Conservation (phyloP, 306 rosid genomes). For the Dryas alaskensis region DNA sequence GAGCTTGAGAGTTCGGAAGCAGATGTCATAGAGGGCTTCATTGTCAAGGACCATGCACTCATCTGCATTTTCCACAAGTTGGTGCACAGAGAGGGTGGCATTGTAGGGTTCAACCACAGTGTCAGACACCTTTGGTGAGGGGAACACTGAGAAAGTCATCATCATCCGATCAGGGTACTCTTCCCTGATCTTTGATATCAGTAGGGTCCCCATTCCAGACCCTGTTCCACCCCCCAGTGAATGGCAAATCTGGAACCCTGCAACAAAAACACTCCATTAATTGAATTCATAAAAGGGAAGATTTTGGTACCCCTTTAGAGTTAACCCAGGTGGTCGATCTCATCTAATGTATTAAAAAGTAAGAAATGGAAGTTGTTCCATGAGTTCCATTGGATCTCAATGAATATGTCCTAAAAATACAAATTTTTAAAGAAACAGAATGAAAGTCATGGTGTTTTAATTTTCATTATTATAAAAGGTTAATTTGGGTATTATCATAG, state of each 20-base stretch:
- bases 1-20: conserved; percentile 91
- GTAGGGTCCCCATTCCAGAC: conserved; percentile 86
- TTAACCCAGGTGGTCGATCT: too few species aligned
- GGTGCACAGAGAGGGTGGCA: conserved; percentile 87
- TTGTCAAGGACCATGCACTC: conserved; percentile 92
- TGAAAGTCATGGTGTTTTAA: too few species aligned
- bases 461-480: too few species aligned
- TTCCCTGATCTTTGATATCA: conserved; percentile 92
- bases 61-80: conserved; percentile 82
- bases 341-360: too few species aligned
- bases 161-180: conserved; percentile 94
- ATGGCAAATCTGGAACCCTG: conserved; percentile 91
- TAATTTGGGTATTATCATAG: too few species aligned
- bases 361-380: too few species aligned
- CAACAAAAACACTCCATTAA: neutral
- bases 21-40: conserved; percentile 87
- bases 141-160: conserved; percentile 89
- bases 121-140: conserved; percentile 84
- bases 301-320: too few species aligned
- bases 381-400: too few species aligned
- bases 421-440: too few species aligned
- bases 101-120: conserved; percentile 93
- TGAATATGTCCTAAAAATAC: too few species aligned
- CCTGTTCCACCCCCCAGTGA: conserved; percentile 97
- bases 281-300: too few species aligned